Evolutionary conservation across 2,329 filamentous ascomycete species (phyloP), one percentile per base, ranked within the genome.

Genomic region (Elsinoe batatas): DNA sequence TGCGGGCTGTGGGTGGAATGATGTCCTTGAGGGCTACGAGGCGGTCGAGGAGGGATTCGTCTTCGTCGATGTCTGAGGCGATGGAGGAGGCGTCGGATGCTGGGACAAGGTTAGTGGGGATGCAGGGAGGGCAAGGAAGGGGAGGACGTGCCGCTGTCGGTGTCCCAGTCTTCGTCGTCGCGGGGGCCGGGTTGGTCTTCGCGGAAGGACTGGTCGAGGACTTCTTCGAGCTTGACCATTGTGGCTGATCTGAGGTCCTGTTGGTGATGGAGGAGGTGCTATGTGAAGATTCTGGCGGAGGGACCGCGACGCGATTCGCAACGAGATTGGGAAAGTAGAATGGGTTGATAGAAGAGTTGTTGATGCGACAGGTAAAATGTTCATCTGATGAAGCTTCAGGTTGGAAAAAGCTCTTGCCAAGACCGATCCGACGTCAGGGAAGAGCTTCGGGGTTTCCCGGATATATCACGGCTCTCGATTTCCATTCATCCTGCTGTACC

Each of bases 221-320:
- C 91, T 79, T 97, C 91, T 70, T 89, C 88, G 69, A 97, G 88
- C 75, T 91, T 89, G 73, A 97, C 91, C 91, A 97, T 96, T 66
- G 72, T 84, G 74, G 57, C 61, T 58, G 59, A 15, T 62, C 46
- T 44, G 0, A 63, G 65, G 17, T 5, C 1, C 11, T 43, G 15
- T 22, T 11, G 26, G 30, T 11, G 44, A 3, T 11, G 8, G n/a
- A 32, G 51, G 15, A 54, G 18, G 26, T 10, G 15, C 26, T 7
- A 17, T 2, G 18, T n/a, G 12, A 7, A 37, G 13, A 17, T n/a
- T 17, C 10, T 33, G 11, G n/a, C n/a, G n/a, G n/a, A n/a, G n/a
- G n/a, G n/a, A n/a, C n/a, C n/a, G n/a, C n/a, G n/a, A n/a, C n/a
- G n/a, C n/a, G n/a, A n/a, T n/a, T n/a, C n/a, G n/a, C n/a, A n/a